Conservation (phyloP, 2,329 filamentous ascomycete species). For the Leptographium wingfieldii region DNA sequence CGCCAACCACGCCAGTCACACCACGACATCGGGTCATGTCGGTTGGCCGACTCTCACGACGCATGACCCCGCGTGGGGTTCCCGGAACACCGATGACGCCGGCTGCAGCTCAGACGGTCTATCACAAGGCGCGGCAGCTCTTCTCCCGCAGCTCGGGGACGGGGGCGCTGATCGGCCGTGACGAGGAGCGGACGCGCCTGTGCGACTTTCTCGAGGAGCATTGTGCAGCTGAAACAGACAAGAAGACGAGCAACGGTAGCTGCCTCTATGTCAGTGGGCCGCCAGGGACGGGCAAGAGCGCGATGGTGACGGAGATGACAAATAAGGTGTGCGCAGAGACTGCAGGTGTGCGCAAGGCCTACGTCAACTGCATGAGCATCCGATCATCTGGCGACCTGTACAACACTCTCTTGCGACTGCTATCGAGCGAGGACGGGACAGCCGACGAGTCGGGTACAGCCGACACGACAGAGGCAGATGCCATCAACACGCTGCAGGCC, state of each 20-base stretch:
- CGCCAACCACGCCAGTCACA: slow-evolving; percentile 52
- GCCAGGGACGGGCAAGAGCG: slow-evolving; percentile 93
- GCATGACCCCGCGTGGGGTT: slow-evolving; percentile 53
- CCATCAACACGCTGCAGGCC: slow-evolving; percentile 53
- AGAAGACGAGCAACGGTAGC: slow-evolving; percentile 34
- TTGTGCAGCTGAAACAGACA: neutral
- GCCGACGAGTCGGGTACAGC: neutral
- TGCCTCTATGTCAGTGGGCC: slow-evolving; percentile 94
- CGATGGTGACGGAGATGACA: slow-evolving; percentile 73
- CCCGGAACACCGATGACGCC: slow-evolving; percentile 34
- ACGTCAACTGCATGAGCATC: slow-evolving; percentile 96
- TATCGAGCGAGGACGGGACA: slow-evolving; percentile 20
- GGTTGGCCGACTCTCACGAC: slow-evolving; percentile 60
- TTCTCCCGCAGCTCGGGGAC: slow-evolving; percentile 72
- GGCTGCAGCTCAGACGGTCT: slow-evolving; percentile 58
- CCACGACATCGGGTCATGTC: slow-evolving; percentile 76
- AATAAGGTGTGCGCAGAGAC: slow-evolving; percentile 39
- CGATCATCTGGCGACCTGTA: slow-evolving; percentile 81
- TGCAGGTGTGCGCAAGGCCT: slow-evolving; percentile 51
- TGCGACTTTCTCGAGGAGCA: slow-evolving; percentile 48
- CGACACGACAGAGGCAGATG: slow-evolving; percentile 51
- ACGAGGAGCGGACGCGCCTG: slow-evolving; percentile 54
- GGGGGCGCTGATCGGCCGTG: slow-evolving; percentile 64
- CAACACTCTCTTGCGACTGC: slow-evolving; percentile 60
- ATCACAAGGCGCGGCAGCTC: slow-evolving; percentile 74